Evolutionary conservation across 2,329 filamentous ascomycete genomes (phyloP), one percentile per base, ranked within the genome.

Genomic region (Phialocephala sp.): DNA sequence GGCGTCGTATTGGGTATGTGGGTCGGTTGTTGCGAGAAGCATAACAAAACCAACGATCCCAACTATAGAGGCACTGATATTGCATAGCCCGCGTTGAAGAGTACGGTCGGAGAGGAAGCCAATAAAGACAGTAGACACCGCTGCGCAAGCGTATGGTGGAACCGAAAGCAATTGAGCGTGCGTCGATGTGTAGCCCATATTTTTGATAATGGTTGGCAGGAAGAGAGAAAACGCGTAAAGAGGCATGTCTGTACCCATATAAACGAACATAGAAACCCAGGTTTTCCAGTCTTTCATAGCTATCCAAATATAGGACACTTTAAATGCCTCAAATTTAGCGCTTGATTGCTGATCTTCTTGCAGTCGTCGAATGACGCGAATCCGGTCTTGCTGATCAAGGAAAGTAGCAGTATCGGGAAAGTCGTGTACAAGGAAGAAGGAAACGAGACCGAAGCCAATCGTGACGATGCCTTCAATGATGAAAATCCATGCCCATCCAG

Each of bases 221-320:
- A 96, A 93, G 5, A 93, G 82, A 8, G 86, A 89, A 78, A 93
- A 92, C 6, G 87, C 87, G 76, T 93, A 93, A 5, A 93, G 80
- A 0, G 90, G 84, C 73, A 88, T 89, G 69, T 91, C 85, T 45
- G 83, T 83, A 1, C 91, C 91, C 88, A 92, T 92, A 76, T 93
- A 94, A 66, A 93, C 88, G 56, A 91, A 78, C 76, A 91, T 90
- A 20, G 86, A 89, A 2, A 84, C 80, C 76, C 87, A 94, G 12
- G 90, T 95, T 80, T 96, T 95, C 90, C 91, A 95, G 75, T 95
- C 92, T 63, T 84, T 88, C 27, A 93, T 72, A 14, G 87, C 87
- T 8, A 85, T 84, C 85, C 87, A 91, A 68, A 94, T 83, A 75
- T 92, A 93, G 1, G 80, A 78, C 80, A 87, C 87, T 71, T 89